phyloP scores from a whole-genome alignment of 2,329 filamentous ascomycete species.

The Sclerotinia trifoliorum region DNA sequence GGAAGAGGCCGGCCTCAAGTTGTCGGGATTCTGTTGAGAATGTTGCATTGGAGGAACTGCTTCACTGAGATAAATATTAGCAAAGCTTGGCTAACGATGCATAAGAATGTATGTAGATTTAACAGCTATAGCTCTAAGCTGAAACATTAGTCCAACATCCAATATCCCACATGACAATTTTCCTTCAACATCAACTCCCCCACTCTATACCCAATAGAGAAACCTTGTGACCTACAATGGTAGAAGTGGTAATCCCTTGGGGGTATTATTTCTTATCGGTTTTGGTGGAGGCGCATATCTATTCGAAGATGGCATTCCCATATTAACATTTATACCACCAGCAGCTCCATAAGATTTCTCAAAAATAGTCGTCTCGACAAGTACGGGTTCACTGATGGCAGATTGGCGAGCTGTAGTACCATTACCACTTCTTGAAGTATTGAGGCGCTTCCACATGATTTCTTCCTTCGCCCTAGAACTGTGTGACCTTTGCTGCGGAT shows the following conservation, averaged over 20 bases:
- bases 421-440: slow-evolving; percentile 37
- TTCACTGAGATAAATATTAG: slow-evolving; percentile 30
- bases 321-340: slow-evolving; percentile 37
- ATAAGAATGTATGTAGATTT: slow-evolving; percentile 28
- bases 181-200: slow-evolving; percentile 1
- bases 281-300: slow-evolving; percentile 30
- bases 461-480: slow-evolving; percentile 19
- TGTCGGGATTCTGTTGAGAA: slow-evolving; percentile 30
- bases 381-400: slow-evolving; percentile 46
- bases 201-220: neutral
- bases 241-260: slow-evolving; percentile 28
- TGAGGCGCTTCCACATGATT: slow-evolving; percentile 57
- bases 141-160: slow-evolving; percentile 24
- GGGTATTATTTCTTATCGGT: slow-evolving; percentile 33
- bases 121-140: slow-evolving; percentile 26
- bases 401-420: slow-evolving; percentile 42
- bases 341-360: slow-evolving; percentile 44
- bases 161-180: neutral
- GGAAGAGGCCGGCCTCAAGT: slow-evolving; percentile 55
- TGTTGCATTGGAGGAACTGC: slow-evolving; percentile 28
- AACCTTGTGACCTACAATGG: slow-evolving; percentile 31
- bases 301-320: slow-evolving; percentile 28
- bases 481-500: slow-evolving; percentile 32
- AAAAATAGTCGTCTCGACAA: slow-evolving; percentile 47
- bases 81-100: slow-evolving; percentile 19